phyloP scores from a whole-genome alignment of 2,329 filamentous ascomycete species.

The Aureobasidium lini region DNA sequence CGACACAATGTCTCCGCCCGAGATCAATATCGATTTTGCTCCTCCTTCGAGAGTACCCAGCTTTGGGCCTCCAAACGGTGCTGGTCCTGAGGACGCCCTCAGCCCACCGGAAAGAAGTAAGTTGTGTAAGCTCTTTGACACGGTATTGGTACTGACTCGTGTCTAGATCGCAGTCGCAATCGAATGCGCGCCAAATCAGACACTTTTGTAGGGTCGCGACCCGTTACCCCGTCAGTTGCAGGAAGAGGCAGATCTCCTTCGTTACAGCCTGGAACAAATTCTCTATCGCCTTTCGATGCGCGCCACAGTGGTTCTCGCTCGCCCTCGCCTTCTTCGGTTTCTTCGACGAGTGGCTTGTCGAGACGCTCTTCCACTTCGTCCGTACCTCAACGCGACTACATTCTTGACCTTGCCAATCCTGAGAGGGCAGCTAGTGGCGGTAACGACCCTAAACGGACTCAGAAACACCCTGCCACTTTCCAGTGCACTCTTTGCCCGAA shows the following conservation, averaged over 20 bases:
- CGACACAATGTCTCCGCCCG: conserved; percentile 78
- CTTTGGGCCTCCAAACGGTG: conserved; percentile 59
- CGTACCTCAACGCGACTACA: conserved; percentile 57
- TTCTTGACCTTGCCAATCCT: conserved; percentile 85
- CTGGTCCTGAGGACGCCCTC: conserved; percentile 68
- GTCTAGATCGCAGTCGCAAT: conserved; percentile 38
- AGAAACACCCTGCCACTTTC: conserved; percentile 97
- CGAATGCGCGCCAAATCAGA: conserved; percentile 55
- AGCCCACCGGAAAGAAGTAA: conserved; percentile 66
- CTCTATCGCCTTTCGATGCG: conserved; percentile 37
- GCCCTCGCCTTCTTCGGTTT: conserved; percentile 36
- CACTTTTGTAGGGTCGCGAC: conserved; percentile 45
- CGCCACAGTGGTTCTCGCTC: conserved; percentile 35
- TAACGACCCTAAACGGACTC: conserved; percentile 66
- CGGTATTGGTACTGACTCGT: conserved; percentile 18
- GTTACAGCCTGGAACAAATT: conserved; percentile 27
- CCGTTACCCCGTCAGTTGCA: conserved; percentile 32
- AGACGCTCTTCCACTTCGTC: conserved; percentile 46
- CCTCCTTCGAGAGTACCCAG: conserved; percentile 61
- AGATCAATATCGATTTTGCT: conserved; percentile 90
- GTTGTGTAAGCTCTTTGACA: conserved; percentile 41
- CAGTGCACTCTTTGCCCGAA: conserved; percentile 92
- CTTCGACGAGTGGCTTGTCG: conserved; percentile 39
- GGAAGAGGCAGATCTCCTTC: conserved; percentile 30
- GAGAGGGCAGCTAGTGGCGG: conserved; percentile 64